Evolutionary conservation across 345 rosid species (phyloP).

Genomic region (Erucastrum elatum): DNA sequence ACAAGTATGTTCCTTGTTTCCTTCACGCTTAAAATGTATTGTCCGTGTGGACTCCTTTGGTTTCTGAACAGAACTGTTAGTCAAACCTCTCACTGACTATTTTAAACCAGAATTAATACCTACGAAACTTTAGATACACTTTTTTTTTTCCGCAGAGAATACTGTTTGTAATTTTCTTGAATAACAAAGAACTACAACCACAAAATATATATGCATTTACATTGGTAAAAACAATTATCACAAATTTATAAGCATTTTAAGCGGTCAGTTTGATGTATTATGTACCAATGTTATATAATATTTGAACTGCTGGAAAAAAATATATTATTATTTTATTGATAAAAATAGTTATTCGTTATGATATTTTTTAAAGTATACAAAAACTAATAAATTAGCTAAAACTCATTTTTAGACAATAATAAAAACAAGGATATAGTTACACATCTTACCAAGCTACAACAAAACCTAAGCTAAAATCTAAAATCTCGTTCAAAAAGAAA

Average conservation of each 20-base stretch:
- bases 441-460: not conserved
- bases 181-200: not conserved
- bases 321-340: not conserved
- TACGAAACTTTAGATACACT: not conserved
- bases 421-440: not conserved
- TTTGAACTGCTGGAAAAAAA: not conserved
- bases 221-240: not conserved
- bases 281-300: not conserved
- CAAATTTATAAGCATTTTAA: not conserved
- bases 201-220: not conserved
- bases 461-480: not conserved
- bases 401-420: not conserved
- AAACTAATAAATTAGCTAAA: not conserved
- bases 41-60: not conserved
- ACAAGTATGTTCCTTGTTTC: constrained; percentile 11
- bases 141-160: not conserved
- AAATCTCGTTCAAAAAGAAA: not conserved
- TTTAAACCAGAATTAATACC: not conserved
- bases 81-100: constrained; percentile 19
- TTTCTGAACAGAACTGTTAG: constrained; percentile 2
- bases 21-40: not conserved
- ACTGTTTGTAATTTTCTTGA: not conserved
- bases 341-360: not conserved
- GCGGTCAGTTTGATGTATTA: not conserved
- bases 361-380: not conserved